Conservation (phyloP, 257 asterid species). For the Paraleonurus japonicus region DNA sequence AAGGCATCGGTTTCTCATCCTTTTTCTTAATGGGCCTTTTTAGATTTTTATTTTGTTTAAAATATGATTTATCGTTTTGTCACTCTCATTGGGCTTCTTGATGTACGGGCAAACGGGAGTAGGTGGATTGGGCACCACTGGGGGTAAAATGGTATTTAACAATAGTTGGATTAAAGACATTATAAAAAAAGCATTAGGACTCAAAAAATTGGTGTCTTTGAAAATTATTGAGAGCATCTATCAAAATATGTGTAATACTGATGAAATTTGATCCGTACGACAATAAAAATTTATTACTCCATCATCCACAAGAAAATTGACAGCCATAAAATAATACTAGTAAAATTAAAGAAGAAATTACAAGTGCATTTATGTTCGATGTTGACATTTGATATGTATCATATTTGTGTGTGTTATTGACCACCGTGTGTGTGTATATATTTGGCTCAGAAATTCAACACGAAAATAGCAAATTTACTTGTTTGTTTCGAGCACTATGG, state of each 20-base stretch:
- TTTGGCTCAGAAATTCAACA: constrained; percentile 6
- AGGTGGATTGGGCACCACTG: background rate
- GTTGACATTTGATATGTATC: background rate
- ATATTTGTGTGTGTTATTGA: background rate
- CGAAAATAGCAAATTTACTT: constrained; percentile 3
- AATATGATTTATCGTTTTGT: background rate
- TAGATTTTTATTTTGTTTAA: background rate
- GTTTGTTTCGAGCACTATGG: constrained; percentile 16
- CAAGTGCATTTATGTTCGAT: constrained; percentile 12
- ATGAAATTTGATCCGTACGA: too few species aligned
- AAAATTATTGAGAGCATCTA: too few species aligned
- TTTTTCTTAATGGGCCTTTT: background rate
- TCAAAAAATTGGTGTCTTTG: too few species aligned
- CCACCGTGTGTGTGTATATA: background rate
- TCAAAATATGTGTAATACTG: too few species aligned
- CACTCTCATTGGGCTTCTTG: constrained; percentile 4
- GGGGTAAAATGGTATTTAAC: background rate
- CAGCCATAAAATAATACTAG: background rate
- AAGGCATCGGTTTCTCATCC: background rate
- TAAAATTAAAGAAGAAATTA: background rate
- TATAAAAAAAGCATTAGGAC: too few species aligned
- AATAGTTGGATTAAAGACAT: too few species aligned
- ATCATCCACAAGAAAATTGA: background rate
- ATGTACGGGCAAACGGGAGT: background rate
- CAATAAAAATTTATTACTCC: too few species aligned